A percentile compares a stretch with the other conserved stretches of the same genome.
These are phyloP conservation scores for Wallacemonas sp. DNA, from an alignment of 208 protist species.

Conservation along the genomic window DNA sequence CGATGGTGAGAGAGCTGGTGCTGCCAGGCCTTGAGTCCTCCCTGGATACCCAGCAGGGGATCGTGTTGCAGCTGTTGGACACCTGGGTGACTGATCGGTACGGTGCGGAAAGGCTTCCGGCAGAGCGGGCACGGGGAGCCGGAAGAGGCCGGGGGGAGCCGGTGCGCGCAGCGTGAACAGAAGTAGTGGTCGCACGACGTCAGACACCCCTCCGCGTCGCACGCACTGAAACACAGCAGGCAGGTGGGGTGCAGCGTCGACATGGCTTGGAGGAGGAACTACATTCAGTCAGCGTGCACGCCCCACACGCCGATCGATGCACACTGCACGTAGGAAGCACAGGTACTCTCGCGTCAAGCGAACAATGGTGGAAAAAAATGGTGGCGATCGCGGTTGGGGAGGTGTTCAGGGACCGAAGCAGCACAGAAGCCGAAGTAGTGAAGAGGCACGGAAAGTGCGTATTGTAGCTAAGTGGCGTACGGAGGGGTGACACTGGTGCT, in stretches of 20 bases:
- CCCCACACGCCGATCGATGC: too few relatives aligned
- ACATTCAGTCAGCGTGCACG: too few relatives aligned
- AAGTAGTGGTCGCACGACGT: constrained; percentile 89
- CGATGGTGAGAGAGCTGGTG: constrained; percentile 68
- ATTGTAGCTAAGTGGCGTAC: too few relatives aligned
- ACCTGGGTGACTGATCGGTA: constrained; percentile 25
- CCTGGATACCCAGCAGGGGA: constrained; percentile 24
- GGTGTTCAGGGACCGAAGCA: too few relatives aligned
- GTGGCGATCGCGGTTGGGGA: too few relatives aligned
- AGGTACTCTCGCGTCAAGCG: too few relatives aligned
- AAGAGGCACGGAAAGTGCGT: neutral
- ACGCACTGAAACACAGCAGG: constrained; percentile 76
- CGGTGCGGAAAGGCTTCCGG: constrained; percentile 42
- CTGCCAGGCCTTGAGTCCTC: constrained; percentile 30
- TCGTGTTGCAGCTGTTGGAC: constrained; percentile 53
- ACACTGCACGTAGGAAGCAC: too few relatives aligned
- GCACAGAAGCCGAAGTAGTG: too few relatives aligned
- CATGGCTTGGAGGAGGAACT: too few relatives aligned
- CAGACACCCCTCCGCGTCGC: constrained; percentile 55
- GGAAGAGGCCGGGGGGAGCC: constrained; percentile 26
- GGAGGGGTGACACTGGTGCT: too few relatives aligned
- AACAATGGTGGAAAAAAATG: too few relatives aligned
- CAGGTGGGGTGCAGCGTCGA: constrained; percentile 60
- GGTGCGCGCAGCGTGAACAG: constrained; percentile 63
- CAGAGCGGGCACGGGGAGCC: constrained; percentile 65